These are phyloP conservation scores for Tetracladium setigerum DNA, from an alignment of 495 filamentous ascomycete genomes.

Conservation along the genomic window DNA sequence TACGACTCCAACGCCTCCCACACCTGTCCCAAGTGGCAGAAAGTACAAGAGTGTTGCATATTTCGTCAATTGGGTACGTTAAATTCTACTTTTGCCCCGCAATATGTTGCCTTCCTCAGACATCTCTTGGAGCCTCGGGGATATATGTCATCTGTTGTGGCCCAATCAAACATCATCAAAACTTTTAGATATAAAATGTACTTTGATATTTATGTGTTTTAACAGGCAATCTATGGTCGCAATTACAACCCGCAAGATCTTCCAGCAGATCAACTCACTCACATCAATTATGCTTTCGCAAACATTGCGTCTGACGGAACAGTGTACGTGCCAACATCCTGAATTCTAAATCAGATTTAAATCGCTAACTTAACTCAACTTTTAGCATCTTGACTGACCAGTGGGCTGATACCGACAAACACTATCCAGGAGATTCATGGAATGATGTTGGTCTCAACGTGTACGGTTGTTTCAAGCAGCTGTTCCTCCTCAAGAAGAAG, in stretches of 20 bases:
- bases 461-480: constrained; percentile 87
- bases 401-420: constrained; percentile 81
- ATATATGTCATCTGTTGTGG: too few relatives aligned
- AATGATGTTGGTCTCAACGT: constrained; percentile 61
- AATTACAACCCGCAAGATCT: constrained; percentile 81
- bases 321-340: constrained; percentile 31
- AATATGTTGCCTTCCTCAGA: too few relatives aligned
- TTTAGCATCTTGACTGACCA: constrained; percentile 60
- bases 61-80: constrained; percentile 50
- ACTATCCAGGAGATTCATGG: constrained; percentile 71
- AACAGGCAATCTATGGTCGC: constrained; percentile 74
- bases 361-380: background rate
- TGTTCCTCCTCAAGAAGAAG: constrained; percentile 79
- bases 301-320: constrained; percentile 56
- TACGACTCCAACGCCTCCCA: too few relatives aligned
- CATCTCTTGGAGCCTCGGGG: too few relatives aligned
- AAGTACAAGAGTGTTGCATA: constrained; percentile 39
- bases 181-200: too few relatives aligned
- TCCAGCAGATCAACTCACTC: constrained; percentile 76
- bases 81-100: background rate
- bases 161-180: too few relatives aligned
- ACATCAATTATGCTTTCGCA: constrained; percentile 70
- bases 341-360: background rate
- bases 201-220: too few relatives aligned
- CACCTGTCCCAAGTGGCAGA: background rate